These are phyloP conservation scores for Cytospora schulzeri DNA, from an alignment of 2,329 filamentous ascomycete genomes.

Conservation along the genomic window DNA sequence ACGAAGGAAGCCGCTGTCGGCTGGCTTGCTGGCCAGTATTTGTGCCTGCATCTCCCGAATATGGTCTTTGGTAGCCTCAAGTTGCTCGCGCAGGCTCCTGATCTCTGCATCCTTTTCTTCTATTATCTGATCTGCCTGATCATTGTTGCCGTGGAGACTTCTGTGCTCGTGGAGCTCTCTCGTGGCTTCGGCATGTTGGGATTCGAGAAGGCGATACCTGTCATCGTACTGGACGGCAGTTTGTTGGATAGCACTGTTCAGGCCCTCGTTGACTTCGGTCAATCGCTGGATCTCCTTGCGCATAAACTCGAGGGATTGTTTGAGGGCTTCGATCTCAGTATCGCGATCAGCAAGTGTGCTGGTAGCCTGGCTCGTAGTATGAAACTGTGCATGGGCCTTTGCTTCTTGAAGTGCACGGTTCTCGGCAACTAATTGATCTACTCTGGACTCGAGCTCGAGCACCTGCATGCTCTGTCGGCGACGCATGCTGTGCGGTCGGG, in stretches of 20 bases:
- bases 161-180: slow-evolving; percentile 72
- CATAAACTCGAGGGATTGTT: slow-evolving; percentile 75
- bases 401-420: slow-evolving; percentile 79
- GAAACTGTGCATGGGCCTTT: slow-evolving; percentile 68
- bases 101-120: slow-evolving; percentile 85
- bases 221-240: slow-evolving; percentile 75
- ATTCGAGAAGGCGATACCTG: slow-evolving; percentile 68
- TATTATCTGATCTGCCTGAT: slow-evolving; percentile 60
- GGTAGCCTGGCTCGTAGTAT: slow-evolving; percentile 65
- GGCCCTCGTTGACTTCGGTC: slow-evolving; percentile 78
- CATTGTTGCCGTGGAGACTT: slow-evolving; percentile 62
- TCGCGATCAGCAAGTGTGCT: slow-evolving; percentile 79
- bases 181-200: slow-evolving; percentile 65
- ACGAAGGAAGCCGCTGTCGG: slow-evolving; percentile 71
- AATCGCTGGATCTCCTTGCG: slow-evolving; percentile 81
- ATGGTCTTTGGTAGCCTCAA: slow-evolving; percentile 70
- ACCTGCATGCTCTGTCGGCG: slow-evolving; percentile 97
- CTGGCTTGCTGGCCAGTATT: slow-evolving; percentile 60
- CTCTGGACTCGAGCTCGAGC: slow-evolving; percentile 82
- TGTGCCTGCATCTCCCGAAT: slow-evolving; percentile 60
- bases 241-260: slow-evolving; percentile 75
- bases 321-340: slow-evolving; percentile 81
- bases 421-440: slow-evolving; percentile 84
- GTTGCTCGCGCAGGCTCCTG: slow-evolving; percentile 72
- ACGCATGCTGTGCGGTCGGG: slow-evolving; percentile 91